Base-by-base conservation (phyloP, 441 rosid genomes). In the Adansonia grandidieri region DNA sequence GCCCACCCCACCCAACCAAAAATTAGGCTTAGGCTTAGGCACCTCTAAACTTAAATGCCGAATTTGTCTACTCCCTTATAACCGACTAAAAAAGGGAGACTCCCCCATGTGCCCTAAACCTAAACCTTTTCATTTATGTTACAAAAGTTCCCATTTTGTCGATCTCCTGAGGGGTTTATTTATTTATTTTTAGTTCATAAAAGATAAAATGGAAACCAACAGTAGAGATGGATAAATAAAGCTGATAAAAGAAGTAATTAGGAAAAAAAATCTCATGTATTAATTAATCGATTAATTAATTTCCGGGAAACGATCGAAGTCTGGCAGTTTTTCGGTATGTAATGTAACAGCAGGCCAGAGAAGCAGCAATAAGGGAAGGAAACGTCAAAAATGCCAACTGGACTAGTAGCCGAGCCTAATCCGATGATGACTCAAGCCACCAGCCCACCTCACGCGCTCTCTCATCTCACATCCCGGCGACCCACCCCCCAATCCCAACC, bases 401-500 rank as follows among this genome's bases (percentile, higher is more conserved):
- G 78, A 80, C 80, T 68, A 54, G 32, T 67, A 83, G 85, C 85
- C 83, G 81, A 80, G 85, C 81, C 85, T 78, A 62, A 77, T 77
- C 82, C 82, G 85, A 80, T 77, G 82, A 77, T 44, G 62, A 65
- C 74, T 79, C 83, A 78, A 83, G 85, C 81, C 76, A 64, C 80
- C 85, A 57, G 77, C 75, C 80, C 77, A 71, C 75, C 75, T 32
- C 61, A 51, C 74, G 74, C 85, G 79, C 85, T 78, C 85, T 67
- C 73, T 51, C 73, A 28, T 53, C 76, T 51, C 80, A 57, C 84
- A 64, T 76, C 82, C 87, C 87, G 87, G 83, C 87, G 87, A 82
- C 76, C 71, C 70, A 78, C 56, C 50, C 68, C 32, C 32, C 32
- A 28, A 28, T 2, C 32, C 32, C 32, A 28, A 28, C 32, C 32